Base-by-base conservation (phyloP, 805 yeast genomes). In the Metschnikowia dekortorum region DNA sequence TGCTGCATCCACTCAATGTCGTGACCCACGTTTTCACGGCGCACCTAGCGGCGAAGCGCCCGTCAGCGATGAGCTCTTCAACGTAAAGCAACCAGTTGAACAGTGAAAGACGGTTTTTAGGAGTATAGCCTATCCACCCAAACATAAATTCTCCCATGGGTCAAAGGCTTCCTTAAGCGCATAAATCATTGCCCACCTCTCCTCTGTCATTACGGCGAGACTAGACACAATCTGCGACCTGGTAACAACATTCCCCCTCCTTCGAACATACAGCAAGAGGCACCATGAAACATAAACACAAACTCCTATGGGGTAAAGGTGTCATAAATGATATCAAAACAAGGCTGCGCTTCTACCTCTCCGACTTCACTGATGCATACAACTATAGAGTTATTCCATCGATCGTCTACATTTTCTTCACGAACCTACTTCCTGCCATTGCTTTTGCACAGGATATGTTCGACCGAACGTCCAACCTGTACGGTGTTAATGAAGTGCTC, bases 381-480 rank as follows among this genome's bases (percentile, higher is more conserved):
- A 84, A 88, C 62, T 94, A 94, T 64, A 69, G 99, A 60, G 95
- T 91, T 11, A 73, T 92, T 1, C 99, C 99, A 0, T 75, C 96
- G 0, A 83, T 89, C 0, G 69, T 87, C 1, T 89, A 80, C 64
- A 86, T 94, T 11, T 92, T 86, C 66, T 90, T 94, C 74, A 90
- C 96, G 39, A 92, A 94, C 64, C 64, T 92, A 41, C 73, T 92
- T 36, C 98, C 98, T 1, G 97, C 97, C 0, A 78, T 92, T 39
- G 97, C 98, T 0, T 92, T 92, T 74, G 96, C 97, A 0, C 97
- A 89, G 62, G 98, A 92, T 64, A 87, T 92, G 96, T 91, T 90
- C 66, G 96, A 91, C 65, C 84, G 89, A 53, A 92, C 99, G 0
- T 70, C 86, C 44, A 83, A 87, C 56, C 78, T 91, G 10, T 92